A percentile compares a stretch with the other conserved stretches of the same genome.
phyloP scores from a whole-genome alignment of 352 stramenopile genomes.

The Phytophthora hybrid region DNA sequence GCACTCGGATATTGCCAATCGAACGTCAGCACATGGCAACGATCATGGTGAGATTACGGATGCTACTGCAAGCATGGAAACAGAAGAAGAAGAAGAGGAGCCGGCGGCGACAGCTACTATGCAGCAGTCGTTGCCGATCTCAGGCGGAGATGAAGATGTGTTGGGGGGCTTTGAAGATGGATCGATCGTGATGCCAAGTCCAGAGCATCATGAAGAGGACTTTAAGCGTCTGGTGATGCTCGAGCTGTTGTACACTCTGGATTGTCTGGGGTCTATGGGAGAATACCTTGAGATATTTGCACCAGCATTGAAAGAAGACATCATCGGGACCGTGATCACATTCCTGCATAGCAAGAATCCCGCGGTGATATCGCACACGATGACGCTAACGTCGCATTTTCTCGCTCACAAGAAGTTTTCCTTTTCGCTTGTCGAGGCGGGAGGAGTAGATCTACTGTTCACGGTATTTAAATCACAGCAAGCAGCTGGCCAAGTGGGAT shows the following conservation, averaged over 20 bases:
- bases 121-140: slow-evolving; percentile 33
- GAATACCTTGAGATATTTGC: slow-evolving; percentile 89
- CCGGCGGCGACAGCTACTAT: slow-evolving; percentile 18
- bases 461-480: slow-evolving; percentile 66
- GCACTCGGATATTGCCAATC: slow-evolving; percentile 44
- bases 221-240: slow-evolving; percentile 83
- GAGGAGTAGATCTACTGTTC: slow-evolving; percentile 80
- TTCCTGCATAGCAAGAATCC: slow-evolving; percentile 89
- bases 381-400: slow-evolving; percentile 89
- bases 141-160: slow-evolving; percentile 33
- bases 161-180: slow-evolving; percentile 41
- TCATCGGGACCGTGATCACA: slow-evolving; percentile 82
- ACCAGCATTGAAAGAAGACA: slow-evolving; percentile 84
- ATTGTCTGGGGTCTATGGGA: slow-evolving; percentile 86
- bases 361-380: slow-evolving; percentile 78
- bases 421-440: slow-evolving; percentile 78
- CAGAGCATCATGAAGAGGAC: slow-evolving; percentile 77
- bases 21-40: slow-evolving; percentile 23
- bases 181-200: slow-evolving; percentile 35
- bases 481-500: slow-evolving; percentile 56
- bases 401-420: slow-evolving; percentile 89
- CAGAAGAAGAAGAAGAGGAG: slow-evolving; percentile 32
- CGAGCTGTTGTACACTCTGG: slow-evolving; percentile 83
- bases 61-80: slow-evolving; percentile 20
- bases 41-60: slow-evolving; percentile 35